Conservation (phyloP, 768 basidiomycete species). For the Russula dissimulans region DNA sequence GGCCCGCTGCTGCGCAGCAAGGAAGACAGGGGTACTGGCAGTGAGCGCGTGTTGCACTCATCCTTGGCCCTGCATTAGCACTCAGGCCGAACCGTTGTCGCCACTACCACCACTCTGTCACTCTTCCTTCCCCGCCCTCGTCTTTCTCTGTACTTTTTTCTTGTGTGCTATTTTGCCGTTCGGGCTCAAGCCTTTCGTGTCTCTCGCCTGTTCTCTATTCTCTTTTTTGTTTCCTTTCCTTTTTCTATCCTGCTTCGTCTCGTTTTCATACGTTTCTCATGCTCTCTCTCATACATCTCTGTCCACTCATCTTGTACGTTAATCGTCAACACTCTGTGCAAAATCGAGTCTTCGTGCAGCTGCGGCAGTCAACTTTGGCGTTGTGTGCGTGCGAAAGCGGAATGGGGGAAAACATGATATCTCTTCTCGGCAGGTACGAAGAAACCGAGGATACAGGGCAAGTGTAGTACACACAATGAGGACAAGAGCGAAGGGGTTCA, state of each 20-base stretch:
- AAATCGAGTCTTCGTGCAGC: constrained; percentile 11
- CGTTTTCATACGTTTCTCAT: constrained; percentile 17
- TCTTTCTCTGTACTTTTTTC: not conserved
- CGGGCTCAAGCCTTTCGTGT: constrained; percentile 6
- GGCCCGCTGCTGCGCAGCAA: constrained; percentile 36
- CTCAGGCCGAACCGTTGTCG: not conserved
- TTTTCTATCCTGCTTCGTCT: constrained; percentile 13
- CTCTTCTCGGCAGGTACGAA: not conserved
- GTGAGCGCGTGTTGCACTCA: constrained; percentile 17
- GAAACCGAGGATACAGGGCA: no score
- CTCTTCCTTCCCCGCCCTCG: not conserved
- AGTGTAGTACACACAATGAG: not conserved
- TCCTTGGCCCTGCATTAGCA: not conserved
- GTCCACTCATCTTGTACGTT: constrained; percentile 23
- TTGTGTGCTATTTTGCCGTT: constrained; percentile 8
- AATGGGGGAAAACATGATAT: not conserved
- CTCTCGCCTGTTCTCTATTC: not conserved
- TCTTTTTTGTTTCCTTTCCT: no score
- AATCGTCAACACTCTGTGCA: constrained; percentile 19
- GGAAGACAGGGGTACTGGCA: constrained; percentile 46
- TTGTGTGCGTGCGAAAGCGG: no score
- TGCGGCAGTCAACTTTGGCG: constrained; percentile 1
- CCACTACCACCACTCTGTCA: constrained; percentile 10
- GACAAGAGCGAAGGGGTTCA: not conserved
- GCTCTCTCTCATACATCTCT: constrained; percentile 19